phyloP scores from a whole-genome alignment of 306 rosid species.

The Argentina anserina region DNA sequence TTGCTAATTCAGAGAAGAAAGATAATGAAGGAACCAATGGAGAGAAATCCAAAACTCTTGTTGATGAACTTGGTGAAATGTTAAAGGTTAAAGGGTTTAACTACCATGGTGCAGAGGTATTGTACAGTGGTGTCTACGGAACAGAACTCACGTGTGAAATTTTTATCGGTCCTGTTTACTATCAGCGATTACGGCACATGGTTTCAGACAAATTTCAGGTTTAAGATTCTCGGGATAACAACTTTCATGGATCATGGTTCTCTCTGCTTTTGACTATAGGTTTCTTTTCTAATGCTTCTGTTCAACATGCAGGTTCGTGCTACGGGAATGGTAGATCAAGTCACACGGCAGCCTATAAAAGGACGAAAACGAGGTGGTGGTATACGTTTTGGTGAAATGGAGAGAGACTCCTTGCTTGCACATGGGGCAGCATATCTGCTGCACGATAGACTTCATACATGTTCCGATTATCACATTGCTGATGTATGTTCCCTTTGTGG shows the following conservation, averaged over 20 bases:
- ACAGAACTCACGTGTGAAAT: conserved; percentile 83
- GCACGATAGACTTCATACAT: conserved; percentile 86
- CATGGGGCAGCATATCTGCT: conserved; percentile 93
- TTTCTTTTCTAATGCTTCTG: neutral
- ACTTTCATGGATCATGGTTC: neutral
- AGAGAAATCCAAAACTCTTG: conserved; percentile 50
- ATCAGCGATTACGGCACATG: conserved; percentile 95
- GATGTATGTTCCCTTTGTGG: conserved; percentile 88
- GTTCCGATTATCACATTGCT: conserved; percentile 91
- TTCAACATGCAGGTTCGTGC: conserved; percentile 67
- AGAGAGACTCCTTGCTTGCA: conserved; percentile 92
- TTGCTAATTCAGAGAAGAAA: conserved; percentile 51
- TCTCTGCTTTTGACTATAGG: neutral
- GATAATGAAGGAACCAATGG: conserved; percentile 29
- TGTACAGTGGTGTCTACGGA: conserved; percentile 94
- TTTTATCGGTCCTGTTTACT: conserved; percentile 93
- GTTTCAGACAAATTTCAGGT: conserved; percentile 98
- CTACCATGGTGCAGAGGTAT: conserved; percentile 82
- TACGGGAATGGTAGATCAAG: conserved; percentile 73
- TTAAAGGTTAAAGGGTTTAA: conserved; percentile 79
- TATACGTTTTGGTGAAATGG: conserved; percentile 98
- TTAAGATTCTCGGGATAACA: neutral
- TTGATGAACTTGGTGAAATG: conserved; percentile 79
- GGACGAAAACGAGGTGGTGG: conserved; percentile 95
- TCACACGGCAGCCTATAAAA: conserved; percentile 84